Evolutionary conservation across 805 yeast species (phyloP), one percentile per base, ranked within the genome.

Genomic region (Saccharomycopsis fibuligera): DNA sequence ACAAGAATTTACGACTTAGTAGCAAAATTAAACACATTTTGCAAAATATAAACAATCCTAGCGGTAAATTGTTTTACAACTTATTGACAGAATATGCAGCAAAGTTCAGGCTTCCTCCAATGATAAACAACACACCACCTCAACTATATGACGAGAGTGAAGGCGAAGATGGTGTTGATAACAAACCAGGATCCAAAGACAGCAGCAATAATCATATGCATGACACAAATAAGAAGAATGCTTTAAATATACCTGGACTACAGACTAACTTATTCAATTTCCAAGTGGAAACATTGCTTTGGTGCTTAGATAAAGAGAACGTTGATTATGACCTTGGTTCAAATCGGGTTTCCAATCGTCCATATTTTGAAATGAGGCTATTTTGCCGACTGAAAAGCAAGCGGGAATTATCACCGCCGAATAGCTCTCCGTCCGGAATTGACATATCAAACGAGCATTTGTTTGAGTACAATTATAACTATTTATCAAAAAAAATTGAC

Each of bases 291-390:
- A 71, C 84, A 2, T 69, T 81, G 1, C 61, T 65, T 16, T 81
- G 88, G 88, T 62, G 81, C 57, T 61, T 81, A 3, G 53, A 62
- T 0, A 70, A 67, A 51, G 88, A 81, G 58, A 70, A 76, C 37
- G 70, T 69, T 3, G 25, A 37, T 9, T 72, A 69, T 47, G 62
- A 69, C 50, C 55, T 57, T 30, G 41, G 54, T 1, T 58, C 63
- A 0, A 56, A 58, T 22, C 25, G 62, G 4, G 63, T 66, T 16
- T 53, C 54, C 10, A 48, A 51, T 2, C 37, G 57, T 0, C 60
- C 61, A 1, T 52, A 65, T 4, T 58, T 64, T 44, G 42, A 53
- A 8, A 44, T 25, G 2, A 35, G 45, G 12, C 29, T 41, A 17
- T 53, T 53, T 17, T 41, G 2, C 53, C 54, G 8, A 35, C 49